phyloP scores from a whole-genome alignment of 495 filamentous ascomycete genomes.

The Penicillium nucicola region DNA sequence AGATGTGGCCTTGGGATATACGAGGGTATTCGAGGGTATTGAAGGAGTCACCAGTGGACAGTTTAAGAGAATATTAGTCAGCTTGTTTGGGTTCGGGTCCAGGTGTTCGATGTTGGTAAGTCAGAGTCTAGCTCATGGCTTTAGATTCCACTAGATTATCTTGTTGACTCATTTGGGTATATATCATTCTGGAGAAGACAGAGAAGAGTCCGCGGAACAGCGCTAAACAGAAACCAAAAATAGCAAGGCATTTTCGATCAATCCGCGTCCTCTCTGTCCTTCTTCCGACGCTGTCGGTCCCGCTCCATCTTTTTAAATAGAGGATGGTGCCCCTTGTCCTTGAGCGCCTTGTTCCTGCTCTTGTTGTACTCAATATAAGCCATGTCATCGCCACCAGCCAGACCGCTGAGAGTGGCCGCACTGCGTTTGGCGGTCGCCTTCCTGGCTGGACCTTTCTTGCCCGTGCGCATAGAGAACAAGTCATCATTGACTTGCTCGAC shows the following conservation, averaged over 20 bases:
- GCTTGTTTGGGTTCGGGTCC: no score
- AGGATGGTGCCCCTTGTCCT: constrained; percentile 62
- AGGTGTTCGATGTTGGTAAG: no score
- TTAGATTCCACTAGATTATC: no score
- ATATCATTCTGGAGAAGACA: constrained; percentile 3
- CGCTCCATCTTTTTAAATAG: constrained; percentile 82
- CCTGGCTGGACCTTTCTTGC: constrained; percentile 36
- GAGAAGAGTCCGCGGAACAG: neutral
- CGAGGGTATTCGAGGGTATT: no score
- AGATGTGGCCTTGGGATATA: no score
- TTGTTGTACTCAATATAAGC: constrained; percentile 87
- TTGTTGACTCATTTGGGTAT: neutral
- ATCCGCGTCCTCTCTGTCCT: constrained; percentile 36
- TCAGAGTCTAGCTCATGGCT: no score
- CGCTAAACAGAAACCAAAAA: neutral
- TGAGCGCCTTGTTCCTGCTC: constrained; percentile 76
- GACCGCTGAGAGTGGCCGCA: constrained; percentile 78
- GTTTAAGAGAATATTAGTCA: no score
- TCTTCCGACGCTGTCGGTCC: constrained; percentile 64
- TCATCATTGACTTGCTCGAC: constrained; percentile 79
- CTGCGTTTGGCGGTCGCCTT: constrained; percentile 64
- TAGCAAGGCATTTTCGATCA: neutral
- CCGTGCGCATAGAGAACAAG: constrained; percentile 64
- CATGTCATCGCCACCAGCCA: constrained; percentile 92
- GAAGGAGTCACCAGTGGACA: no score